phyloP scores from a whole-genome alignment of 2,329 filamentous ascomycete genomes.

The Claviceps sorghi region DNA sequence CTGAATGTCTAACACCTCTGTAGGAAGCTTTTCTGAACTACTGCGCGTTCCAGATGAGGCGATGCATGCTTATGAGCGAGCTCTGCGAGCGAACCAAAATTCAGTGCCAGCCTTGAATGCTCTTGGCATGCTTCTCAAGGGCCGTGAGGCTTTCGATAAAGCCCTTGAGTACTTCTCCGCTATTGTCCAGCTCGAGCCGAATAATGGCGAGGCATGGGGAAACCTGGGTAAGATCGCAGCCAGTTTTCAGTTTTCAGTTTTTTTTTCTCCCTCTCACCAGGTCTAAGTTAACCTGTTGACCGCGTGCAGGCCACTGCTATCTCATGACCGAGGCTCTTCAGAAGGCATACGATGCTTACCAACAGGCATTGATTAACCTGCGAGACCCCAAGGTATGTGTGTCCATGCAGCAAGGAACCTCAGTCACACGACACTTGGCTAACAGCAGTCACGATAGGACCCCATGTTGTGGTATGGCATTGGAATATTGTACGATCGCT shows the following conservation, averaged over 20 bases:
- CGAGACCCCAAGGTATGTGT: constrained; percentile 70
- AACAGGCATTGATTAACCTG: constrained; percentile 85
- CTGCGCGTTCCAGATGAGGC: constrained; percentile 82
- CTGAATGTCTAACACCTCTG: not conserved
- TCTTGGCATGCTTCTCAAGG: constrained; percentile 80
- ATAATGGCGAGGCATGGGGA: constrained; percentile 92
- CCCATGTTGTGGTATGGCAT: constrained; percentile 99
- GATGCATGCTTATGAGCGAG: constrained; percentile 79
- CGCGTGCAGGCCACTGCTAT: constrained; percentile 76
- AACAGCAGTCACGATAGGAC: constrained; percentile 39
- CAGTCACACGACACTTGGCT: not conserved
- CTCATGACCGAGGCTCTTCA: constrained; percentile 98
- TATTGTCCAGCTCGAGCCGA: constrained; percentile 76
- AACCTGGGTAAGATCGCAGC: constrained; percentile 56
- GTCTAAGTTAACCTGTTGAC: constrained; percentile 5
- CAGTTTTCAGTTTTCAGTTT: constrained; percentile 10
- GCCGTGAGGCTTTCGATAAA: constrained; percentile 84
- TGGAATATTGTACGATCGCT: constrained; percentile 90
- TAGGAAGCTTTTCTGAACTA: constrained; percentile 74
- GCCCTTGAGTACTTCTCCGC: constrained; percentile 86
- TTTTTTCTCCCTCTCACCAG: too few species aligned
- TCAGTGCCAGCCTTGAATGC: constrained; percentile 88
- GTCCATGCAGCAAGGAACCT: not conserved
- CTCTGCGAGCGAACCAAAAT: constrained; percentile 72
- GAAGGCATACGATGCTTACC: constrained; percentile 92